Conservation (phyloP, 139 green algal species). For the Chlamydomonas sp. region DNA sequence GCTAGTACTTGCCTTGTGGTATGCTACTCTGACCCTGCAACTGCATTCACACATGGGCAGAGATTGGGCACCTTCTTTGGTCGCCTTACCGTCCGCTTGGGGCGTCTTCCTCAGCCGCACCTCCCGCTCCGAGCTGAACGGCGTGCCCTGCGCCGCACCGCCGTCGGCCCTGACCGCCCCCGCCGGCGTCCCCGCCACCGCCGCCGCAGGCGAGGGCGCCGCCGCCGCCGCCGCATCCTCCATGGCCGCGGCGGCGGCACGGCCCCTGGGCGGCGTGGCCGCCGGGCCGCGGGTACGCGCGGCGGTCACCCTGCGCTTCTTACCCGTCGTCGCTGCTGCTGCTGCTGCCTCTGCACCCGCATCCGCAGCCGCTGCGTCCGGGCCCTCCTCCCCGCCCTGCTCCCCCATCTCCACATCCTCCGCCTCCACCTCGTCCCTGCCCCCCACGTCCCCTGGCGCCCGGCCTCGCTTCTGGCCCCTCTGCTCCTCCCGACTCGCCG, state of each 20-base stretch:
- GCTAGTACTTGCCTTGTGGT: too few relatives aligned
- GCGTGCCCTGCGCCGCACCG: neutral
- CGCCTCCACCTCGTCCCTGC: neutral
- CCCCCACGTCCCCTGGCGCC: neutral
- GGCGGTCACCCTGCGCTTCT: neutral
- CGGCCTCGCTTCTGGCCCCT: neutral
- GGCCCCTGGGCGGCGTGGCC: too few relatives aligned
- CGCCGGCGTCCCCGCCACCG: too few relatives aligned
- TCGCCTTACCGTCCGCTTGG: neutral
- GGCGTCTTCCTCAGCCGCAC: neutral
- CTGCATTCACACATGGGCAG: too few relatives aligned
- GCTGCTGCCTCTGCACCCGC: neutral
- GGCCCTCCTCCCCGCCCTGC: neutral
- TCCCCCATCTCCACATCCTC: neutral
- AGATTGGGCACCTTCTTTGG: neutral
- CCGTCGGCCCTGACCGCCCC: neutral
- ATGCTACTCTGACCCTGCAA: too few relatives aligned
- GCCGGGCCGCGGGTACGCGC: too few relatives aligned
- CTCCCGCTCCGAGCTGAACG: neutral
- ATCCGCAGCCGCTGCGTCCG: neutral
- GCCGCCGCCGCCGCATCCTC: neutral
- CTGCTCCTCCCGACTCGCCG: neutral
- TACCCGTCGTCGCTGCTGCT: neutral
- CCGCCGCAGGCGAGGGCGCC: neutral
- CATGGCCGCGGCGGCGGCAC: neutral